Evolutionary conservation across 2,329 filamentous ascomycete genomes (phyloP).

Genomic region (Sporothrix curviconia): DNA sequence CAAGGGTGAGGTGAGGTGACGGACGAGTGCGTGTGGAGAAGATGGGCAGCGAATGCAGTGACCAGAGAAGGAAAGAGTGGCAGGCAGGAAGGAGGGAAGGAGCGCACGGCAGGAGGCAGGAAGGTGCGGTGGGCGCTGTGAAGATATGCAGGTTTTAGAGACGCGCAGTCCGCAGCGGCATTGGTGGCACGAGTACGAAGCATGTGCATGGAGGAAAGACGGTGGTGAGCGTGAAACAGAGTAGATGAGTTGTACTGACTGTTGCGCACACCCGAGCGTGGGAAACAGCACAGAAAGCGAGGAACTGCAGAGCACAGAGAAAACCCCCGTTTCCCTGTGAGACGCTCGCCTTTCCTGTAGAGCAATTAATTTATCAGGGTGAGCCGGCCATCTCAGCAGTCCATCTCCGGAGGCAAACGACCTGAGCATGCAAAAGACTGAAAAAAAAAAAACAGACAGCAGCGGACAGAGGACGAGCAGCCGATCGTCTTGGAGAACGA

Average conservation of each 20-base stretch:
- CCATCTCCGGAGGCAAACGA: neutral
- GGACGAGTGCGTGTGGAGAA: neutral
- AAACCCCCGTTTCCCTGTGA: neutral
- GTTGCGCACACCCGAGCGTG: too few species aligned
- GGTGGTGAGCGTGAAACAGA: neutral
- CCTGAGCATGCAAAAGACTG: neutral
- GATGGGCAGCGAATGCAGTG: neutral
- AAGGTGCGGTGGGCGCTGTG: neutral
- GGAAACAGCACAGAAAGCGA: neutral
- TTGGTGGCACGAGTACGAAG: neutral
- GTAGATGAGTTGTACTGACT: neutral
- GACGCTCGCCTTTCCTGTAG: neutral
- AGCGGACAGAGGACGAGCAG: neutral
- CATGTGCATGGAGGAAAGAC: too few species aligned
- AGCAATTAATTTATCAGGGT: neutral
- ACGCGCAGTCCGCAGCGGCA: neutral
- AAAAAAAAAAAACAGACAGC: neutral
- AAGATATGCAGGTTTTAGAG: constrained; percentile 7
- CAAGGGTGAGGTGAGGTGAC: neutral
- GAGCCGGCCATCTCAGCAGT: neutral
- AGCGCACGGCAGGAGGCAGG: neutral
- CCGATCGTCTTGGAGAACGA: neutral
- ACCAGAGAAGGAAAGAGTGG: neutral
- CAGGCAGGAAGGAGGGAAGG: neutral
- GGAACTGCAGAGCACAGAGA: neutral